Conservation (phyloP, 352 stramenopile genomes). For the Phytophthora lateralis region DNA sequence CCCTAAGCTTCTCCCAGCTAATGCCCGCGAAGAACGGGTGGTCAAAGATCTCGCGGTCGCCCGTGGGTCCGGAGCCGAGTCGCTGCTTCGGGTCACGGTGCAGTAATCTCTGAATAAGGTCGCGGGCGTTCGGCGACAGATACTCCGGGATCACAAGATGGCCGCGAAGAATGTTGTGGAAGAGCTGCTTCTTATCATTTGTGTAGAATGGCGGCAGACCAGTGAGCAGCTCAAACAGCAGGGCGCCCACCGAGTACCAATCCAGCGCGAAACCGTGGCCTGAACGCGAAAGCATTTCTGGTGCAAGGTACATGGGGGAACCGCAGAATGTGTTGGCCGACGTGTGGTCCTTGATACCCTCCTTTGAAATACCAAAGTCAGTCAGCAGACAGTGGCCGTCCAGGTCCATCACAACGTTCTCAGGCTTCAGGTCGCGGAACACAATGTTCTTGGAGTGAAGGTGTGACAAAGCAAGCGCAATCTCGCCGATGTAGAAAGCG, state of each 20-base stretch:
- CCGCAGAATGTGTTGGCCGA: slow-evolving; percentile 88
- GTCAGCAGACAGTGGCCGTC: slow-evolving; percentile 82
- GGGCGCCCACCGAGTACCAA: slow-evolving; percentile 84
- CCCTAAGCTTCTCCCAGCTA: slow-evolving; percentile 86
- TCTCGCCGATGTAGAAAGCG: slow-evolving; percentile 88
- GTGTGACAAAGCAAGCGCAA: slow-evolving; percentile 78
- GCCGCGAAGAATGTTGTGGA: slow-evolving; percentile 89
- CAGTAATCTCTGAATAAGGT: slow-evolving; percentile 82
- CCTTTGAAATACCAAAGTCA: slow-evolving; percentile 89
- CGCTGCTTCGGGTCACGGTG: slow-evolving; percentile 84
- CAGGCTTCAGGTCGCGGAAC: slow-evolving; percentile 86
- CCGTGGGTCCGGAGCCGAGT: slow-evolving; percentile 70
- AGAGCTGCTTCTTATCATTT: slow-evolving; percentile 91
- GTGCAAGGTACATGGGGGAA: slow-evolving; percentile 86
- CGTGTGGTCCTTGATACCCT: slow-evolving; percentile 87
- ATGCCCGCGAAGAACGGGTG: slow-evolving; percentile 86
- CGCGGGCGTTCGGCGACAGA: slow-evolving; percentile 71
- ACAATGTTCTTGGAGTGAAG: slow-evolving; percentile 90
- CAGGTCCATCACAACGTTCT: slow-evolving; percentile 89
- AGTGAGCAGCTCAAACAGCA: slow-evolving; percentile 85
- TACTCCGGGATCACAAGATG: slow-evolving; percentile 85
- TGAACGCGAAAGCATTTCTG: slow-evolving; percentile 83
- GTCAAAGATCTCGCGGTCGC: slow-evolving; percentile 86
- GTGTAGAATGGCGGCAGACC: slow-evolving; percentile 87
- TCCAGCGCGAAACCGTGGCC: slow-evolving; percentile 84